Base-by-base conservation (phyloP, 139 green algal genomes). In the Picochlorum costavermella region DNA sequence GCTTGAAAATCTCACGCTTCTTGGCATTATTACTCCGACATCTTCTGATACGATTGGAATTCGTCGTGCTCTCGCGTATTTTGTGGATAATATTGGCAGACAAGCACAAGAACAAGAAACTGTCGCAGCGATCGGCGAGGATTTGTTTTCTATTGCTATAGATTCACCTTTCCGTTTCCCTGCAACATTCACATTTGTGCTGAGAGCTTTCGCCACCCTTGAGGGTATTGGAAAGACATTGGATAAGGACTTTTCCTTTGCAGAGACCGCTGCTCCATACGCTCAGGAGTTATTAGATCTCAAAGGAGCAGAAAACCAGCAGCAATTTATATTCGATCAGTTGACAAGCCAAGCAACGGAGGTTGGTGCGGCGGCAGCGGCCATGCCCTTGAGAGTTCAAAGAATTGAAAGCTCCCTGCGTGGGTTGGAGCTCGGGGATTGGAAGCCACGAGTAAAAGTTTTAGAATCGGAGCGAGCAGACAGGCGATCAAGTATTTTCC, bases 141-240 rank as follows among this genome's bases (percentile, higher is more conserved):
- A 95, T 67, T 66, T 95, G 48, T 94, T 95, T 74, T 64, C 83
- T 20, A 84, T 95, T 25, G 88, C 86, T 0, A 11, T 89, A 45
- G 88, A 95, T 75, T 80, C 87, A 75, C 88, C 88, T 25, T 95
- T 95, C 84, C 61, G 83, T 26, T 91, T 91, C 74, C 86, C 84
- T 37, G 88, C 88, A 40, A 84, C 80, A 50, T 95, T 95, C 71
- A 92, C 86, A 5, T 95, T 95, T 70, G 83, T 93, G 68, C 81
- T 95, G 69, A 65, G 85, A 6, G 88, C 88, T 17, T 94, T 95
- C 77, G 81, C 81, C 50, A 91, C 83, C 2, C 79, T 95, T 23
- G 86, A 95, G 69, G 88, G 70, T 53, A 86, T 88, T 25, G 75
- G 84, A 57, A 90, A 90, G 71, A 70, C 72, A 3, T 72, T 93